Conservation (phyloP, 1,139 yeast species). For the Taiozyma sp. region DNA sequence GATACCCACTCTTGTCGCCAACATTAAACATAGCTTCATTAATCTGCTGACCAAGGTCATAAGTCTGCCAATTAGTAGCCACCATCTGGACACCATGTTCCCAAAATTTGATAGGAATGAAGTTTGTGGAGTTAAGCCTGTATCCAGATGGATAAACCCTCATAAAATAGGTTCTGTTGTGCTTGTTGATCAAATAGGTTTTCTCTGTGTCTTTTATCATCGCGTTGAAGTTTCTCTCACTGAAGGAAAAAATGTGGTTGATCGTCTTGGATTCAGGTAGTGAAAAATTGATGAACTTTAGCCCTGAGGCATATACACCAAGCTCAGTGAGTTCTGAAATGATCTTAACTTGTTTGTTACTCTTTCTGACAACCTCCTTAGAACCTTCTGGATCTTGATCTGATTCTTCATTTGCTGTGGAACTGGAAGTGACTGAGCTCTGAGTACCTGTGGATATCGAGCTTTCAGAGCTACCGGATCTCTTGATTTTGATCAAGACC, state of each 20-base stretch:
- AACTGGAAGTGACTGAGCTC: constrained; percentile 22
- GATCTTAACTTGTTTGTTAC: constrained; percentile 32
- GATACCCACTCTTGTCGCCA: constrained; percentile 63
- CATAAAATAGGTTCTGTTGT: constrained; percentile 71
- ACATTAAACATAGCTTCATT: constrained; percentile 77
- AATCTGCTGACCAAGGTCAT: constrained; percentile 85
- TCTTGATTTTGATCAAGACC: constrained; percentile 75
- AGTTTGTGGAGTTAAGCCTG: constrained; percentile 75
- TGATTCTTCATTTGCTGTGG: constrained; percentile 5
- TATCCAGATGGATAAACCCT: constrained; percentile 84
- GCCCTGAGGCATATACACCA: constrained; percentile 62
- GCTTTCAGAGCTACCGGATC: constrained; percentile 31
- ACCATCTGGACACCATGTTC: constrained; percentile 86
- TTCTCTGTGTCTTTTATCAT: constrained; percentile 62
- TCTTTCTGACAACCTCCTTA: constrained; percentile 14
- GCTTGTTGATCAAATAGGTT: constrained; percentile 56
- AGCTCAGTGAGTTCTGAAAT: constrained; percentile 51
- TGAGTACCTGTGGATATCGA: constrained; percentile 5
- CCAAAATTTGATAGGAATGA: constrained; percentile 80
- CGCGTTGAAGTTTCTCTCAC: constrained; percentile 62
- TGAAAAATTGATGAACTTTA: constrained; percentile 77
- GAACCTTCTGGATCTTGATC: constrained; percentile 7
- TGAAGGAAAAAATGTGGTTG: constrained; percentile 83
- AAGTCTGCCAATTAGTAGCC: constrained; percentile 96
- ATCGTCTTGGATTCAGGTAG: constrained; percentile 78